Evolutionary conservation across 352 stramenopile species (phyloP), one percentile per base, ranked within the genome.

Genomic region (Globisporangium viniferum): DNA sequence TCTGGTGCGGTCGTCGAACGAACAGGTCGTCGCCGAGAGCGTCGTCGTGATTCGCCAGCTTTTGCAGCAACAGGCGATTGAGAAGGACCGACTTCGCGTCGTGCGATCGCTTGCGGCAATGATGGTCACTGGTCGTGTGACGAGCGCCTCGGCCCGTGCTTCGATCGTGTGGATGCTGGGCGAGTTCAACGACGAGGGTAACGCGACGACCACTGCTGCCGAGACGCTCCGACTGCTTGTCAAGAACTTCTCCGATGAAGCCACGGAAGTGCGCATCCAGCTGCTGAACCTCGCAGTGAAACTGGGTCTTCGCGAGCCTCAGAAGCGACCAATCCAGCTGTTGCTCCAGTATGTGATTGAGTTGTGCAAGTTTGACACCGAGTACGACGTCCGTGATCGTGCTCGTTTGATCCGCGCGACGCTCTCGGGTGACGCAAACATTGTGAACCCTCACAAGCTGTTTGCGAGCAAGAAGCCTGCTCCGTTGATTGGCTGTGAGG

Each of bases 31-130:
- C 7, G 95, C 95, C 15, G 92, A 99, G 71, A 97, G 93, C 51
- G 92, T 99, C 10, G 81, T 98, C n/a, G 95, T 98, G 35, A 98
- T 99, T 65, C 92, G 97, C 33, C 90, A 96, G 62, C 88, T 99
- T 24, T 75, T 99, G 48, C 89, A 99, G 76, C 93, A 98, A 65
- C 73, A 79, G 27, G 68, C 78, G 1, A 83, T 96, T 8, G 84
- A 96, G 53, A 85, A 90, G 71, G 96, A 91, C 70, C 84, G 71
- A 39, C 83, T 88, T 35, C 82, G 78, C 29, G 84, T 96, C 0
- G 88, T 97, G 18, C 80, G 87, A 9, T 94, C 83, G 27, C 78
- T 92, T 24, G 88, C 81, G 2, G 87, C 82, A 8, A 93, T 90
- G 86, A 88, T 94, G 75, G 81, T 92, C 8, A 82, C 79, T 51